Conservation (phyloP, 345 rosid species). For the Populus davidiana region DNA sequence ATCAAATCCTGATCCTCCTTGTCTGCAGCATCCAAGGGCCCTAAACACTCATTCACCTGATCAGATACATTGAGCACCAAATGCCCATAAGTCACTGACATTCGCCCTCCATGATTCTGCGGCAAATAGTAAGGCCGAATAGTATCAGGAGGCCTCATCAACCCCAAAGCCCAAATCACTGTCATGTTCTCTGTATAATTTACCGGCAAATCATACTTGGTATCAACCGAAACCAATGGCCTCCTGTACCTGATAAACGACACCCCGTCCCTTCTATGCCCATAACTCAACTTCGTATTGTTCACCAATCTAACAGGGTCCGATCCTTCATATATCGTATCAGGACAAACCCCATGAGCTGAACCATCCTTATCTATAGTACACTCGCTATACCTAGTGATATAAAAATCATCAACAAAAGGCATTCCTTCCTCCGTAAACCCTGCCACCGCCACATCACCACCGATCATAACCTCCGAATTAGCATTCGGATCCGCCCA, state of each 20-base stretch:
- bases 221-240: conserved; percentile 54
- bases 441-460: conserved; percentile 78
- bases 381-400: conserved; percentile 69
- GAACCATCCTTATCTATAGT: conserved; percentile 51
- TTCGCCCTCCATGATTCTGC: conserved; percentile 71
- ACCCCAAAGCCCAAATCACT: conserved; percentile 90
- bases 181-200: conserved; percentile 46
- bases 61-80: conserved; percentile 47
- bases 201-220: conserved; percentile 72
- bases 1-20: conserved; percentile 72
- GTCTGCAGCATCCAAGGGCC: conserved; percentile 64
- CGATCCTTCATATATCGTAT: conserved; percentile 51
- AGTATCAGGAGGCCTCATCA: conserved; percentile 78
- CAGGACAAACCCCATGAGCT: conserved; percentile 85
- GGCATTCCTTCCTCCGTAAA: conserved; percentile 73
- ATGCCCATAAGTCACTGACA: conserved; percentile 42
- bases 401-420: conserved; percentile 79
- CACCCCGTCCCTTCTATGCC: conserved; percentile 92
- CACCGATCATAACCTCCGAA: conserved; percentile 57
- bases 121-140: conserved; percentile 81
- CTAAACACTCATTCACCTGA: conserved; percentile 48
- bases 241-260: conserved; percentile 79
- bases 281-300: conserved; percentile 66
- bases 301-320: conserved; percentile 55
- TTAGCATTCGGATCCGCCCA: conserved; percentile 66